Evolutionary conservation across 768 basidiomycete species (phyloP), one percentile per base, ranked within the genome.

Genomic region (Suillus cothurnatus): DNA sequence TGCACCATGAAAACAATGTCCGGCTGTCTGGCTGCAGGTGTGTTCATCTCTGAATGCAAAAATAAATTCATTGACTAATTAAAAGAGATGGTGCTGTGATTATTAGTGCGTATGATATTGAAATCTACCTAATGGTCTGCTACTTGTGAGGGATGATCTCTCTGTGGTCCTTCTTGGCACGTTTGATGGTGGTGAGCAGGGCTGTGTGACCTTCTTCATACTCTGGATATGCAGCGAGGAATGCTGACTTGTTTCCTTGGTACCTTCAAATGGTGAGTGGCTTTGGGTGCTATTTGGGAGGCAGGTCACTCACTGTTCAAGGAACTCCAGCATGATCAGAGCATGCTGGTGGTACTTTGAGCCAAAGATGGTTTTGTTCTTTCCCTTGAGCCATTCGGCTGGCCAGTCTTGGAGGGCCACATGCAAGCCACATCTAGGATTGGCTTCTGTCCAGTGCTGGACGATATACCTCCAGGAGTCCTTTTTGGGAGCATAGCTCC

Each of bases 341-440:
- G 56, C 38, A 12, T 26, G 32, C n/a, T 68, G n/a, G 21, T 39
- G 17, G 32, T 68, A 59, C n/a, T 67, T 67, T 5, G 15, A 11
- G 11, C n/a, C 31, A 4, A 67, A 65, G 17, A 57, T 4, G 15
- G 23, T 23, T 26, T 43, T 23, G 57, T 65, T 67, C 32, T 17
- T 31, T 1, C 61, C 64, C n/a, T 12, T 41, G 38, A 14, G 28
- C 60, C 63, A 62, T 4, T 38, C 11, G 12, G 34, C 17, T 4
- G 64, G 64, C 66, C 66, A 67, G 15, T 67, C 56, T 36, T 14
- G 45, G 36, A 67, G 61, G 15, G 66, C 63, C 4, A 43, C 59
- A 23, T 62, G n/a, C 14, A 67, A 31, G n/a, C 60, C 60, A 6
- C 36, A 21, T 3, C 32, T 28, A 0, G 64, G 66, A 12, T 21